Evolutionary conservation across 768 basidiomycete species (phyloP).

Genomic region (Lactarius psammicola): DNA sequence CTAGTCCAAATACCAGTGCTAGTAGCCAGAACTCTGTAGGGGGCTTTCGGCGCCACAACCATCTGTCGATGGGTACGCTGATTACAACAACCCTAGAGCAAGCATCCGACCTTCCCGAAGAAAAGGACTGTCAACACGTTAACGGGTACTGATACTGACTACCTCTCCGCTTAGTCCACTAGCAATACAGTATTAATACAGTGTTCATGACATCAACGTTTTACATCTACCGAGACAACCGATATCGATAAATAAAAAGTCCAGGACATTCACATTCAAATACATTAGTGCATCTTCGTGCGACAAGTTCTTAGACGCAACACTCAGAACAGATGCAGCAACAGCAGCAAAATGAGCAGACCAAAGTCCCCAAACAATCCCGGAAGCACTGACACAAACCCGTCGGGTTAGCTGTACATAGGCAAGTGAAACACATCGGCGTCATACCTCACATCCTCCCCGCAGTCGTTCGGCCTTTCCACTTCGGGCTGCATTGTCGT

Average conservation of each 20-base stretch:
- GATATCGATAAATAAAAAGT: neutral
- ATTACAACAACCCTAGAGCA: too few species aligned
- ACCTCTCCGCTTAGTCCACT: too few species aligned
- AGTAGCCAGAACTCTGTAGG: too few species aligned
- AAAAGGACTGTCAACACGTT: too few species aligned
- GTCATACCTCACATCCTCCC: constrained; percentile 18
- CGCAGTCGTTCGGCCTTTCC: constrained; percentile 21
- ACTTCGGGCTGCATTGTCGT: neutral
- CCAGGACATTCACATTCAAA: neutral
- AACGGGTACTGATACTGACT: too few species aligned
- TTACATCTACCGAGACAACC: neutral
- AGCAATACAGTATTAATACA: too few species aligned
- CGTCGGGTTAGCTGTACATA: neutral
- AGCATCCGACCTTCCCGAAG: too few species aligned
- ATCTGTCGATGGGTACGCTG: too few species aligned
- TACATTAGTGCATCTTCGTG: neutral
- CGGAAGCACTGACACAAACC: neutral
- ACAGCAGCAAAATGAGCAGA: constrained; percentile 1
- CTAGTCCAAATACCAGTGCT: too few species aligned
- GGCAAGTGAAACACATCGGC: neutral
- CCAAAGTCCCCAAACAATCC: too few species aligned
- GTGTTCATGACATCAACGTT: too few species aligned
- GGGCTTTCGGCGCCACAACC: too few species aligned
- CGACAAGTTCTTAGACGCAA: neutral
- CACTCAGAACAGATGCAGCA: neutral